Base-by-base conservation (phyloP, 495 filamentous ascomycete genomes). In the Tuber calosporum region DNA sequence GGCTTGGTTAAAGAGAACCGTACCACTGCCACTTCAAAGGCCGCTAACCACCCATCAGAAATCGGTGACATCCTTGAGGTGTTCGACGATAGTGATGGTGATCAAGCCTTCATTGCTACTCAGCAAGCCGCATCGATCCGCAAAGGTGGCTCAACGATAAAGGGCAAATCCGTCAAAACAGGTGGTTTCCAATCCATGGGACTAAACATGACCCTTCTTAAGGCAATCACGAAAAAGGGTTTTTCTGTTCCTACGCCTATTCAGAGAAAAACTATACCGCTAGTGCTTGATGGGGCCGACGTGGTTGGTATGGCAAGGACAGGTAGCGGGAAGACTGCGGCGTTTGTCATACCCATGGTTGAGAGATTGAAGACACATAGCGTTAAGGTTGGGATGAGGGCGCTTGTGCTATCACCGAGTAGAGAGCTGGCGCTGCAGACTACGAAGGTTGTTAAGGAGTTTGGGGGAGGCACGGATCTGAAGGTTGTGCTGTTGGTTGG, bases 131-230 rank as follows among this genome's bases (percentile, higher is more conserved):
- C 92, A 40, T 90, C 91, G 5, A 97, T 97, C 82, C 86, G 96
- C 66, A 98, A 97, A 80, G 53, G 53, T 34, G 82, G 86, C 0
- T 85, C 90, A 20, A 94, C 92, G 79, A 72, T 96, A 3, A 97
- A 97, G 79, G 90, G 92, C 58, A 91, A 91, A 75, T 90, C 89
- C 9, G 90, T 91, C 20, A 97, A 98, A 86, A 92, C 93, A 66
- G 94, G 94, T 80, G 95, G 94, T 62, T 99, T 97, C 82, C 95
- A 99, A 83, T 90, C 91, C 58, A 97, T 99, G 94, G 96, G 92
- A 85, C 85, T 99, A 45, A 95, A 90, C 84, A 82, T 87, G 40
- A 88, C 90, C 67, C 85, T 99, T 20, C 84, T 98, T 40, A 93
- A 93, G 79, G 92, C 96, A 7, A 97, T 99, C 69, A 87, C 90